These are phyloP conservation scores for Penicillium salamii DNA, from an alignment of 495 filamentous ascomycete species.

Conservation along the genomic window DNA sequence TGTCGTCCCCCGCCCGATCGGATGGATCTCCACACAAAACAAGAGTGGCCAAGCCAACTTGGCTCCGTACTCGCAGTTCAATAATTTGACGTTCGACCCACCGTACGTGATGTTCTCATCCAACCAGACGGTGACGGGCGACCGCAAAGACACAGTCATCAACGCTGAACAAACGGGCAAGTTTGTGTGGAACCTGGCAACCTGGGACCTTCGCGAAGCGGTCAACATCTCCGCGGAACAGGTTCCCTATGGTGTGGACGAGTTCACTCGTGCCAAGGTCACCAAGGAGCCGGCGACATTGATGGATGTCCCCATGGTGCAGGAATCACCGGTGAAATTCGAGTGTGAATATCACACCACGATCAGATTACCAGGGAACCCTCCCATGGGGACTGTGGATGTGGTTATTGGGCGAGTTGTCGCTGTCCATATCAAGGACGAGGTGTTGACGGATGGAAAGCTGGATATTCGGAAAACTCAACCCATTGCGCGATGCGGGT, in stretches of 20 bases:
- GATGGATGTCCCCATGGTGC: conserved; percentile 48
- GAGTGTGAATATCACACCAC: conserved; percentile 55
- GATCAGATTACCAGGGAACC: conserved; percentile 48
- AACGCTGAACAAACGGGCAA: conserved; percentile 52
- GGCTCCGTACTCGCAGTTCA: conserved; percentile 58
- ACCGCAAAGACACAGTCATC: conserved; percentile 51
- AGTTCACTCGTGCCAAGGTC: conserved; percentile 47
- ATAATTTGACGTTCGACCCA: conserved; percentile 59
- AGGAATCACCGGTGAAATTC: conserved; percentile 51
- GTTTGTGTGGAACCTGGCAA: conserved; percentile 59
- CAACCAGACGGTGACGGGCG: conserved; percentile 42
- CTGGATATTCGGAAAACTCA: conserved; percentile 52
- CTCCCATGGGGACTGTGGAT: conserved; percentile 52
- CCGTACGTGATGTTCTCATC: conserved; percentile 56
- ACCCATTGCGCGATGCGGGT: conserved; percentile 59
- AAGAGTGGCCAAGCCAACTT: conserved; percentile 41
- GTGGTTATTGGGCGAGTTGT: conserved; percentile 56
- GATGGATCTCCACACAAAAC: conserved; percentile 44
- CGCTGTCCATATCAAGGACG: conserved; percentile 52
- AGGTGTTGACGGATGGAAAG: conserved; percentile 47
- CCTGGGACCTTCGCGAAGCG: conserved; percentile 48
- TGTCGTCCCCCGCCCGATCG: conserved; percentile 43
- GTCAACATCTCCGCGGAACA: conserved; percentile 51
- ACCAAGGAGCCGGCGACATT: conserved; percentile 42
- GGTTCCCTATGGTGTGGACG: conserved; percentile 44